Percentiles rank a stretch among this genome's conserved stretches.
These are phyloP conservation scores for Aplosporella prunicola DNA, from an alignment of 2,329 filamentous ascomycete species.

Conservation along the genomic window DNA sequence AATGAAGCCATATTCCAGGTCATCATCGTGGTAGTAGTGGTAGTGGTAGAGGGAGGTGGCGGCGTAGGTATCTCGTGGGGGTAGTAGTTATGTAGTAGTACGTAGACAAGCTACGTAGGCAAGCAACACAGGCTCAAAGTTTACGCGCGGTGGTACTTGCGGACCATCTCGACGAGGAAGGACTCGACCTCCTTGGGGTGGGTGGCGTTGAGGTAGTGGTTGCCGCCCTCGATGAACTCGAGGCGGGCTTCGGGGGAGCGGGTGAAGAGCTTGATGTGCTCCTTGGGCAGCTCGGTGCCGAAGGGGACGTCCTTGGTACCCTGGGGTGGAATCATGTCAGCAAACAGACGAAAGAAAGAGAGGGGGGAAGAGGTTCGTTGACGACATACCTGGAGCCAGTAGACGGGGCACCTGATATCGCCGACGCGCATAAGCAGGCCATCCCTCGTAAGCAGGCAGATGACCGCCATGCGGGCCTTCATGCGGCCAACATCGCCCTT, in stretches of 20 bases:
- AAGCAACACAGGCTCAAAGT: not conserved
- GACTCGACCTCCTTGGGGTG: slow-evolving; percentile 37
- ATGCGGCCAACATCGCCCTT: slow-evolving; percentile 40
- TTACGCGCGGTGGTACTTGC: not conserved
- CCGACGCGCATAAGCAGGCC: slow-evolving; percentile 36
- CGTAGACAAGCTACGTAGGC: no score
- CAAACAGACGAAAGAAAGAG: no score
- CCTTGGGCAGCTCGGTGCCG: slow-evolving; percentile 31
- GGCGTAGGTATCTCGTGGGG: no score
- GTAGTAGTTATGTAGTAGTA: no score
- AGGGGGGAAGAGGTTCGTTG: no score
- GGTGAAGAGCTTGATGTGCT: slow-evolving; percentile 41
- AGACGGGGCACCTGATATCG: slow-evolving; percentile 42
- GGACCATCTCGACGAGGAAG: not conserved
- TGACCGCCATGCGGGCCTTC: slow-evolving; percentile 40
- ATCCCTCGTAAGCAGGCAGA: slow-evolving; percentile 41
- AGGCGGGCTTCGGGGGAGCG: slow-evolving; percentile 35
- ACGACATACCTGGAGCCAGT: slow-evolving; percentile 46
- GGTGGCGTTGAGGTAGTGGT: slow-evolving; percentile 41
- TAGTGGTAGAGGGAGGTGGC: no score
- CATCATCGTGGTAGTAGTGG: no score
- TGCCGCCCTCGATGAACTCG: slow-evolving; percentile 36
- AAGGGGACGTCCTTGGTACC: slow-evolving; percentile 36
- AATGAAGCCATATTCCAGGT: no score
- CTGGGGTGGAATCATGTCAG: no score